Base-by-base conservation (phyloP, 352 stramenopile genomes). In the Phytophthora idaei region DNA sequence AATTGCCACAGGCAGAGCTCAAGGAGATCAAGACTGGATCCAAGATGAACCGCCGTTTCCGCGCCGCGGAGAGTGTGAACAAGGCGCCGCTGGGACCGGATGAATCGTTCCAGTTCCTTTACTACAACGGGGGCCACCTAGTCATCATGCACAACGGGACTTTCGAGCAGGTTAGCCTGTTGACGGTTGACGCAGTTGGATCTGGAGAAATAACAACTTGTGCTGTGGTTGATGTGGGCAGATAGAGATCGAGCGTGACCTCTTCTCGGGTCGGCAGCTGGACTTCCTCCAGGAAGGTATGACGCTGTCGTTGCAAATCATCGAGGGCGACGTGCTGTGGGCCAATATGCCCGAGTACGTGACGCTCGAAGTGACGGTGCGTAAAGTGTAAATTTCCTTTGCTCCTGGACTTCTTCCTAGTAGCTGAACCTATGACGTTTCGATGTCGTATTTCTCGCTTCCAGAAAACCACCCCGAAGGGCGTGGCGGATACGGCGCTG, bases 1-100 rank as follows among this genome's bases (percentile, higher is more conserved):
- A 48, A 52, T 17, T 25, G 12, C 29, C 71, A 25, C 41, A 95
- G 81, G 84, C 76, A 2, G 88, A 95, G 50, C 67, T 95, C 17
- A 94, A 92, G 68, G 88, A 95, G 67, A 92, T 94, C 56, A 94
- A 93, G 78, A 94, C 86, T 0, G 88, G 88, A 58, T 79, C 72
- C 74, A 94, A 91, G 74, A 93, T 84, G 46, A 95, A 89, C 66
- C 79, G 81, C 29, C 88, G 88, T 48, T 94, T 95, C 67, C 86
- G 88, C 25, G 83, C 88, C 5, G 85, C 88, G 3, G 88, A 95
- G 74, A 90, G 59, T 7, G 84, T 95, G 28, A 78, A 81, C 55
- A 94, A 95, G 73, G 88, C 86, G 10, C 80, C 88, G 9, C 67
- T 95, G 7, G 84, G 80, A 0, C 86, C 78, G 1, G 86, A 94